Evolutionary conservation across 2,329 filamentous ascomycete genomes (phyloP).

Genomic region (Neofusicoccum parvum): DNA sequence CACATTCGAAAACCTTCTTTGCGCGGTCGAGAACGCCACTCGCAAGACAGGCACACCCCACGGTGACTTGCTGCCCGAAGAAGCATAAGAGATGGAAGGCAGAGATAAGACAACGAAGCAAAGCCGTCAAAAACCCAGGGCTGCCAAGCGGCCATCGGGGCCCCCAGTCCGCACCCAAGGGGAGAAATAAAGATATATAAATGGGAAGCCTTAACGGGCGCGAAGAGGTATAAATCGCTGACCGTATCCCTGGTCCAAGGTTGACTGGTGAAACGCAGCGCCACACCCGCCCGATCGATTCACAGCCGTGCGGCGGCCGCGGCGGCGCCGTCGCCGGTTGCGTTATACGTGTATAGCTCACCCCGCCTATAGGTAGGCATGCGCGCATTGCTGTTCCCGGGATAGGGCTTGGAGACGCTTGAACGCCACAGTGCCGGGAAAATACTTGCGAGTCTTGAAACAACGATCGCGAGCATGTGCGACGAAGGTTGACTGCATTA

Average conservation of each 20-base stretch:
- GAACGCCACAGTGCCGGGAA: neutral
- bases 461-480: neutral
- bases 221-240: neutral
- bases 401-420: neutral
- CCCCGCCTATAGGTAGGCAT: neutral
- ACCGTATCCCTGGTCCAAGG: neutral
- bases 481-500: neutral
- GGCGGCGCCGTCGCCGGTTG: neutral
- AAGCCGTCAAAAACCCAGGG: neutral
- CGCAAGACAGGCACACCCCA: no score
- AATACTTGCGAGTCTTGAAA: neutral
- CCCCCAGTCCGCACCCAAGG: no score
- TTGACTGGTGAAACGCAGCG: constrained; percentile 2
- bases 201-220: neutral
- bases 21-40: no score
- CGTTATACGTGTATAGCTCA: neutral
- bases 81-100: neutral
- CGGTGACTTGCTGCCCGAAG: neutral
- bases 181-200: neutral
- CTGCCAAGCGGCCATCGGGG: no score
- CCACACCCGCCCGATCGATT: neutral
- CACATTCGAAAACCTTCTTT: neutral
- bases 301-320: neutral
- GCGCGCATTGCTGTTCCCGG: neutral
- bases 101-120: neutral